These are phyloP conservation scores for grape (Vitis vinifera) DNA, from an alignment of 164 flowering plant species.

Conservation along the genomic window ASM3070453v1 NC_081817.1:3692001-3692500, in stretches of 20 bases:
- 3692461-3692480: constrained; percentile 85
- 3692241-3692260: constrained; percentile 70
- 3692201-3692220: constrained; percentile 64
- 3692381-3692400: neutral
- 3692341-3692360: neutral
- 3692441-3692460: constrained; percentile 82
- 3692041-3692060: constrained; percentile 56
- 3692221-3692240: constrained; percentile 64
- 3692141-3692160: constrained; percentile 27
- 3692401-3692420: constrained; percentile 62
- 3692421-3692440: constrained; percentile 92
- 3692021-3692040: constrained; percentile 64
- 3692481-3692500: constrained; percentile 79
- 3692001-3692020: constrained; percentile 71
- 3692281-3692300: constrained; percentile 65
- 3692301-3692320: constrained; percentile 88
- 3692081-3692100: constrained; percentile 82
- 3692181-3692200: constrained; percentile 57
- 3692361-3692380: neutral
- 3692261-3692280: constrained; percentile 49
- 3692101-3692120: constrained; percentile 55
- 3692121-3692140: constrained; percentile 33
- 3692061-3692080: constrained; percentile 59
- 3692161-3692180: constrained; percentile 56
- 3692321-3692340: constrained; percentile 33